A percentile compares a stretch with the other conserved stretches of the same genome.
Evolutionary conservation across 1,139 yeast species (phyloP).

Genomic region (Suhomyces atakaporum): DNA sequence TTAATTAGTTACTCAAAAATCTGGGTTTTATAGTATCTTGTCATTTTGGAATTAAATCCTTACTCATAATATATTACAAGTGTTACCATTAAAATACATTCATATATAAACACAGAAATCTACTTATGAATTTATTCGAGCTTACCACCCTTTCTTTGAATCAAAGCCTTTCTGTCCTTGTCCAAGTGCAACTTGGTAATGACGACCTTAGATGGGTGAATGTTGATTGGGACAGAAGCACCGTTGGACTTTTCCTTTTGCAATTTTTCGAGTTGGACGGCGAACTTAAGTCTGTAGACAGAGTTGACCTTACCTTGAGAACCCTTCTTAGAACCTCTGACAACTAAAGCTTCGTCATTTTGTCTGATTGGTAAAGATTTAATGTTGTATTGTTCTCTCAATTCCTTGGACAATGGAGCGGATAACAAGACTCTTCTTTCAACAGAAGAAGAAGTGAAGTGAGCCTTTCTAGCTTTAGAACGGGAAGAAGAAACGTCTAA

Average conservation of each 20-base stretch:
- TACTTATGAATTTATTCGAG: slow-evolving; percentile 25
- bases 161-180: slow-evolving; percentile 98
- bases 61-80: no score
- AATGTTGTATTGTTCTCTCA: slow-evolving; percentile 96
- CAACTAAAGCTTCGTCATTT: slow-evolving; percentile 94
- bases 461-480: slow-evolving; percentile 99
- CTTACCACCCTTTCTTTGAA: slow-evolving; percentile 87
- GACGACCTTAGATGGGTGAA: slow-evolving; percentile 99
- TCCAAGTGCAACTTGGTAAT: slow-evolving; percentile 97
- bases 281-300: slow-evolving; percentile 98
- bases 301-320: slow-evolving; percentile 98
- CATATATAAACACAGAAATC: slow-evolving; percentile 20
- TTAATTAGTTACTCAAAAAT: no score
- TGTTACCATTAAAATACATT: slow-evolving; percentile 18
- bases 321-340: slow-evolving; percentile 99
- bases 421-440: slow-evolving; percentile 94
- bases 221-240: slow-evolving; percentile 95
- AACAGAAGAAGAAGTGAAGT: slow-evolving; percentile 97
- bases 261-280: slow-evolving; percentile 96
- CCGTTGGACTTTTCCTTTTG: slow-evolving; percentile 98
- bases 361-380: slow-evolving; percentile 97
- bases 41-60: no score
- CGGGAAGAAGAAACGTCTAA: slow-evolving; percentile 98
- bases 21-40: no score
- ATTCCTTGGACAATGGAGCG: slow-evolving; percentile 99